A percentile compares a stretch with the other conserved stretches of the same genome.
Conservation (phyloP, 2,329 filamentous ascomycete genomes). For the Botryosphaeria dothidea region DNA sequence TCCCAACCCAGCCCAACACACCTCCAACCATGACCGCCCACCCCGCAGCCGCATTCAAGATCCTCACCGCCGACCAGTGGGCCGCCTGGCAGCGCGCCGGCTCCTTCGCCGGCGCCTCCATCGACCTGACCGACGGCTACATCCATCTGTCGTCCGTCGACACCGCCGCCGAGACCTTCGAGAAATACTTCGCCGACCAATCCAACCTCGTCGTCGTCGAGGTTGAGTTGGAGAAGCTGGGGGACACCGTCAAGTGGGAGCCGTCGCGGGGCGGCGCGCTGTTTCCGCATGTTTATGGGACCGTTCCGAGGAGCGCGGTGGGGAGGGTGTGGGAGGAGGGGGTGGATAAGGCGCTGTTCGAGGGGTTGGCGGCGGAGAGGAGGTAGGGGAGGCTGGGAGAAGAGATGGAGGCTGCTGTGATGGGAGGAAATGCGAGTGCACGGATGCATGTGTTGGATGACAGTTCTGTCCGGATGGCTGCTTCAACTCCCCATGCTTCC, state of each 20-base stretch:
- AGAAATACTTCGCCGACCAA: conserved; percentile 18
- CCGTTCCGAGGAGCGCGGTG: background rate
- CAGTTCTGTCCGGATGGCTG: too few relatives aligned
- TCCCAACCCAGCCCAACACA: too few relatives aligned
- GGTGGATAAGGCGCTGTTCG: background rate
- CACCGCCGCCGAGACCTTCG: conserved; percentile 21
- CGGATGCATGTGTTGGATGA: too few relatives aligned
- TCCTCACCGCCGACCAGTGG: conserved; percentile 20
- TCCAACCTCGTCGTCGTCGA: conserved; percentile 20
- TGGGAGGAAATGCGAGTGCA: too few relatives aligned
- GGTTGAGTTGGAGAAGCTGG: conserved; percentile 20
- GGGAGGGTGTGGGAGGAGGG: background rate
- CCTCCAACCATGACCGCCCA: background rate
- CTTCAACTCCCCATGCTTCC: too few relatives aligned
- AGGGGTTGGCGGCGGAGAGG: background rate
- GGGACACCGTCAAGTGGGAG: conserved; percentile 22
- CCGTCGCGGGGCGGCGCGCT: conserved; percentile 13
- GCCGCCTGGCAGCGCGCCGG: conserved; percentile 9
- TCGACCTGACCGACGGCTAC: conserved; percentile 23
- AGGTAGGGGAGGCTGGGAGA: background rate
- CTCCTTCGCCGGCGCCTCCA: conserved; percentile 21
- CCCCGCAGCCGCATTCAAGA: conserved; percentile 20
- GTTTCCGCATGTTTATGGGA: conserved; percentile 22
- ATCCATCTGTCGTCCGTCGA: conserved; percentile 22
- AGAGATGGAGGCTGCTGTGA: too few relatives aligned